These are phyloP conservation scores for Ensete ventricosum DNA, from an alignment of 176 grass and related monocot genomes.

Conservation along the genomic window DNA sequence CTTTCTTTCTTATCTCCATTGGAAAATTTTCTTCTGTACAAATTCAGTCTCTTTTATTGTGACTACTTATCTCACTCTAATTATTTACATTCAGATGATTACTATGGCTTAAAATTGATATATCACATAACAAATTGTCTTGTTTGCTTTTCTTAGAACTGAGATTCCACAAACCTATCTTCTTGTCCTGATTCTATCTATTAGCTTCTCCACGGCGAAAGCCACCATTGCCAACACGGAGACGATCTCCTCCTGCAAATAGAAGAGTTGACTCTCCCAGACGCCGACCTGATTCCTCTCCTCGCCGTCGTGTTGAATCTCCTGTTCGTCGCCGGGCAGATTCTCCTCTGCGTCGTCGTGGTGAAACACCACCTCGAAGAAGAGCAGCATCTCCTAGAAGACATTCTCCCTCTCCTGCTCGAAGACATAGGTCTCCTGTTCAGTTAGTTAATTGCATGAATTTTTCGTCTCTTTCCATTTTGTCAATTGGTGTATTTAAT, in stretches of 20 bases:
- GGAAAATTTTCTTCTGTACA: background rate
- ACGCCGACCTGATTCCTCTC: conserved; percentile 29
- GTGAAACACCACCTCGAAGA: conserved; percentile 26
- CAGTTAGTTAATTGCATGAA: conserved; percentile 28
- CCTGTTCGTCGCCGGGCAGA: conserved; percentile 55
- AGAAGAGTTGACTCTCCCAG: conserved; percentile 50
- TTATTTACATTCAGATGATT: background rate
- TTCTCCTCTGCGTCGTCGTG: conserved; percentile 23
- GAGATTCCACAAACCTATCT: background rate
- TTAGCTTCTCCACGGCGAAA: conserved; percentile 74
- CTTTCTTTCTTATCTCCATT: background rate
- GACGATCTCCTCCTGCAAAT: conserved; percentile 51
- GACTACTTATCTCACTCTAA: background rate
- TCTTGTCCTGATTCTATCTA: background rate
- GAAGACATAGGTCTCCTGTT: conserved; percentile 68
- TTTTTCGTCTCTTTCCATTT: conserved; percentile 3
- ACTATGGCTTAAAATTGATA: background rate
- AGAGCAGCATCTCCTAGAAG: conserved; percentile 73
- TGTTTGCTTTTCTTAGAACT: conserved; percentile 13
- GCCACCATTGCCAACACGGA: conserved; percentile 45
- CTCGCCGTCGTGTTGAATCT: conserved; percentile 18
- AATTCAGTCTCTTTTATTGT: background rate
- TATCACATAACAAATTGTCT: background rate
- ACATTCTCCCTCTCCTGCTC: conserved; percentile 69
- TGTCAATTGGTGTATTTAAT: conserved; percentile 16